phyloP scores from a whole-genome alignment of 1,284 basidiomycete species.

The Trametes pubescens region DNA sequence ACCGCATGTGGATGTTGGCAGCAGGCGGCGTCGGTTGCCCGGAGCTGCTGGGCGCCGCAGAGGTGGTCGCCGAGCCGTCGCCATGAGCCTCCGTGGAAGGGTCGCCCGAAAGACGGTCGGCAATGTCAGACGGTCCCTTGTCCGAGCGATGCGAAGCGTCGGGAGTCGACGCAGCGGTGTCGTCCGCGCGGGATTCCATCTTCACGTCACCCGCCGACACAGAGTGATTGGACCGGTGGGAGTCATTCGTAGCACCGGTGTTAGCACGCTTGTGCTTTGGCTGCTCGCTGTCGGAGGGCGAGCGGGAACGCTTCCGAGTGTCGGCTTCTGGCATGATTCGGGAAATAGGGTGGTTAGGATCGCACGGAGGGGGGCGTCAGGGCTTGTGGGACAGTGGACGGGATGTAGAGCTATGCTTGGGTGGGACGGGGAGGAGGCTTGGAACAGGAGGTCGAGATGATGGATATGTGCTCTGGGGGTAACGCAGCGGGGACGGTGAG shows the following conservation, averaged over 20 bases:
- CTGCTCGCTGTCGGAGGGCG: conserved; percentile 81
- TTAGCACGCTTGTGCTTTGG: conserved; percentile 86
- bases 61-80: conserved; percentile 47
- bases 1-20: conserved; percentile 91
- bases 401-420: conserved; percentile 32
- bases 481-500: conserved; percentile 45
- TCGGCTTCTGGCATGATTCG: conserved; percentile 83
- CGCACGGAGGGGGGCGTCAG: conserved; percentile 36
- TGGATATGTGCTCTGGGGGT: conserved; percentile 40
- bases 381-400: conserved; percentile 41
- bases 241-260: conserved; percentile 66
- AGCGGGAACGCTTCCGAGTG: conserved; percentile 86
- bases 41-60: conserved; percentile 53
- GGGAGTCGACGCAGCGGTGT: conserved; percentile 65
- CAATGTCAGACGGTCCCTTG: conserved; percentile 36
- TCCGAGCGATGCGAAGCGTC: conserved; percentile 47
- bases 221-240: conserved; percentile 50
- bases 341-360: conserved; percentile 48
- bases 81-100: conserved; percentile 39
- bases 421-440: conserved; percentile 37
- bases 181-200: conserved; percentile 64
- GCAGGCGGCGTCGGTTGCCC: conserved; percentile 54
- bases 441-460: conserved; percentile 40
- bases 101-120: conserved; percentile 35
- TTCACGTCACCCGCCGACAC: conserved; percentile 61